A percentile compares a stretch with the other conserved stretches of the same genome.
phyloP scores from a whole-genome alignment of 2,329 filamentous ascomycete species.

The Paecilomyces niveus region DNA sequence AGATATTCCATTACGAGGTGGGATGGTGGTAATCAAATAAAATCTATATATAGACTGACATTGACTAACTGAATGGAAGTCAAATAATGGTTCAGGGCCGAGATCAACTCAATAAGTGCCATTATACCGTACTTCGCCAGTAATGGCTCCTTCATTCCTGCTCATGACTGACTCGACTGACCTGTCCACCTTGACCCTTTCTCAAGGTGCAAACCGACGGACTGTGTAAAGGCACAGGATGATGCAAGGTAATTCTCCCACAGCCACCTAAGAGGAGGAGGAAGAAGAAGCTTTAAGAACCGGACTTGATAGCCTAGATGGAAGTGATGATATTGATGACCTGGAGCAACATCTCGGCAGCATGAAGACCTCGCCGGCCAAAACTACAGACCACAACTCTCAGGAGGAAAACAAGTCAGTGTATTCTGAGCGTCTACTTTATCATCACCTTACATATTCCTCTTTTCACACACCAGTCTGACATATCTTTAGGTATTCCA shows the following conservation, averaged over 20 bases:
- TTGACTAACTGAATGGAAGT: too few species aligned
- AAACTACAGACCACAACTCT: not conserved
- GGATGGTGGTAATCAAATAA: too few species aligned
- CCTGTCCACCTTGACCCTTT: too few species aligned
- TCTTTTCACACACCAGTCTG: not conserved
- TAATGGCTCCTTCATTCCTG: not conserved
- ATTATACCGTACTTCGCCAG: not conserved
- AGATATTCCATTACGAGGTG: too few species aligned
- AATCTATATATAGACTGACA: too few species aligned
- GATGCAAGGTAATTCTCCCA: constrained; percentile 43
- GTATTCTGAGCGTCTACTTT: too few species aligned
- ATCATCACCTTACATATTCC: too few species aligned
- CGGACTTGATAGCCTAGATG: constrained; percentile 55
- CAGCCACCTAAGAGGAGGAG: constrained; percentile 47
- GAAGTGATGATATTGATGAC: not conserved
- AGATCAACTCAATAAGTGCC: not conserved
- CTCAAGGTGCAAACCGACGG: not conserved
- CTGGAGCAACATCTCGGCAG: not conserved
- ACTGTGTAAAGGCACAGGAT: constrained; percentile 54
- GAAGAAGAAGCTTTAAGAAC: constrained; percentile 56
- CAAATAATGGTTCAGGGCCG: not conserved
- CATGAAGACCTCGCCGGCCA: not conserved
- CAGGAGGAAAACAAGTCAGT: not conserved
- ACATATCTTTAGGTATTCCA: constrained; percentile 3
- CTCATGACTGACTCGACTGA: not conserved